Evolutionary conservation across 495 filamentous ascomycete species (phyloP), one percentile per base, ranked within the genome.

Genomic region (Endocarpon pusillum): DNA sequence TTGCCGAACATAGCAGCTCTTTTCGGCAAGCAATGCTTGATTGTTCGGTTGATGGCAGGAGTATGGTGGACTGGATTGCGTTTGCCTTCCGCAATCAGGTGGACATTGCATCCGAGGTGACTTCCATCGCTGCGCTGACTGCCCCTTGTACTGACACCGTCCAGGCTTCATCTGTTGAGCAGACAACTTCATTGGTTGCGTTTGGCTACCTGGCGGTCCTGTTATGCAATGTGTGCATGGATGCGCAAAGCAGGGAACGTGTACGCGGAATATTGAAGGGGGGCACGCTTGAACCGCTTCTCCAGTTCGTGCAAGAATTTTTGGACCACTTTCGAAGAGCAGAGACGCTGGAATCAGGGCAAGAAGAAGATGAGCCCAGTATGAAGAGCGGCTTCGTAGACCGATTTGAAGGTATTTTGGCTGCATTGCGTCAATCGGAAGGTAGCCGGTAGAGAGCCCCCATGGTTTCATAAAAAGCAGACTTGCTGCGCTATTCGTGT

Each of bases 171-270:
- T 89, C 84, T 0, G 68, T 86, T 46, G 66, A 83, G 49, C 81
- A 83, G 44, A 74, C 76, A n/a, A 75, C 78, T 33, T 68, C 74
- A 33, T 93, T 87, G 49, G 84, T 99, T 19, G 79, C 81, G 2
- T 74, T 86, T 38, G 91, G 91, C 19, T 99, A 93, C 45, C 63
- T 99, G 26, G 73, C 87, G 1, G 73, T 96, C 3, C 61, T 94
- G 3, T 59, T 99, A 8, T 77, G 81, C 19, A 81, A 78, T 32
- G 62, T 94, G 11, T 84, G 78, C 47, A 58, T 86, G 14, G 57
- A 73, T 33, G 31, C 46, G 9, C 57, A 61, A 19, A 68, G 71
- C 9, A 52, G 66, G 21, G 47, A 53, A 18, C 50, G 59, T 15
- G 60, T 86, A 19, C 55, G 56, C 16, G 35, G 41, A 4, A 61